Base-by-base conservation (phyloP, 352 stramenopile species). In the Phytophthora foliorum region DNA sequence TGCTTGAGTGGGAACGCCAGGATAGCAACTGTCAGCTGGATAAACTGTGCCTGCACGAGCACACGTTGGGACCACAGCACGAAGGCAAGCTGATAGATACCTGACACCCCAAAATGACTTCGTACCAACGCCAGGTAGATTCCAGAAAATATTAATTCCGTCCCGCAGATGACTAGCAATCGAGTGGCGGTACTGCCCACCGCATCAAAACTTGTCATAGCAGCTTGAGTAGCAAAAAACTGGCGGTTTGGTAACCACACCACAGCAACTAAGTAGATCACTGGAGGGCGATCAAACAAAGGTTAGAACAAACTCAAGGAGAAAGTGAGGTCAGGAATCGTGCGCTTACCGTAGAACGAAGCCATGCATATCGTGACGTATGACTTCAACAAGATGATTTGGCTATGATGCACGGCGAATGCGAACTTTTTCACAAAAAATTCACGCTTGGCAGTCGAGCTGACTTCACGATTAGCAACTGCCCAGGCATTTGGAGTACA, bases 301-400 rank as follows among this genome's bases (percentile, higher is more conserved):
- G 7, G 25, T 14, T 48, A 41, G 41, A 46, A 32, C 13, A 17
- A 14, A 42, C 14, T 25, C 13, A 44, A 16, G 0, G 9, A 48
- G 6, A 5, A 41, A 16, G n/a, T 41, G 2, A 6, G 16, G 17
- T 6, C 10, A 42, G 6, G 6, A 49, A 21, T 34, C 17, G n/a
- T 19, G 21, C 13, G 4, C 44, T 21, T 41, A 64, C 69, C 58
- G 44, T 77, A 77, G 36, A 77, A 72, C 5, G 29, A 39, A 17
- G 60, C 41, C 38, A 57, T 62, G 25, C 38, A 55, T 19, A 74
- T 63, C 7, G 59, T 63, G 14, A 57, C 56, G 25, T 69, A 77
- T 19, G 63, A 77, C 38, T 55, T 68, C 13, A 74, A 53, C 48
- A 77, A 9, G 16, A 74, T 46, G 25, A 77, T 69, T 32, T 77